Percentiles rank a stretch among this genome's conserved stretches.
phyloP scores from a whole-genome alignment of 1,284 basidiomycete genomes.

The Sphaerobolus stellatus region DNA sequence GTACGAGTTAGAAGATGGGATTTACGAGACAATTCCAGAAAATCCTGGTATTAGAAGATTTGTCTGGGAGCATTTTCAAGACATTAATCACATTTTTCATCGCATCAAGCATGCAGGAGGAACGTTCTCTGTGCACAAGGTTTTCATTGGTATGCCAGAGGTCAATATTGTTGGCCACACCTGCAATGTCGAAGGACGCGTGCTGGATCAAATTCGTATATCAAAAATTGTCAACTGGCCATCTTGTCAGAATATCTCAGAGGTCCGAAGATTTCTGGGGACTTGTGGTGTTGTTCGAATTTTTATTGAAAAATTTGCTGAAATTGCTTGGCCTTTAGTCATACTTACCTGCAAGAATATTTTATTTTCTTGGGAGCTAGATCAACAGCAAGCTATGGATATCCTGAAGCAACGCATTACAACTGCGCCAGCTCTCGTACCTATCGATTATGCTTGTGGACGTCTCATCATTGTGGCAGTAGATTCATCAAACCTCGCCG shows the following conservation, averaged over 20 bases:
- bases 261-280: constrained; percentile 31
- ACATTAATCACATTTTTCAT: constrained; percentile 31
- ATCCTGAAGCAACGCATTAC: constrained; percentile 28
- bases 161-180: constrained; percentile 24
- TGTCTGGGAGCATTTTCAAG: constrained; percentile 34
- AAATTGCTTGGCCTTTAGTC: constrained; percentile 23
- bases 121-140: constrained; percentile 23
- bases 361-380: constrained; percentile 23
- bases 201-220: constrained; percentile 24
- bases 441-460: constrained; percentile 32
- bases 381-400: constrained; percentile 24
- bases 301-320: constrained; percentile 31
- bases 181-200: constrained; percentile 23
- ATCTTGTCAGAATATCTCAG: constrained; percentile 17
- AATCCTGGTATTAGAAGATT: constrained; percentile 29
- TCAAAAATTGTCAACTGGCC: constrained; percentile 26
- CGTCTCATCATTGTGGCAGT: constrained; percentile 31
- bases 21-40: constrained; percentile 19
- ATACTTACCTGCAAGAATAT: constrained; percentile 28
- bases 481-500: constrained; percentile 35
- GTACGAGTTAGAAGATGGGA: constrained; percentile 22
- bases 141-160: constrained; percentile 15
- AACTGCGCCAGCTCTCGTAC: constrained; percentile 21
- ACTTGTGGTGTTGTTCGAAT: constrained; percentile 25
- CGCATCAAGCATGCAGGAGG: constrained; percentile 19